These are phyloP conservation scores for Salix udensis DNA, from an alignment of 345 rosid species.

Conservation along the genomic window DNA sequence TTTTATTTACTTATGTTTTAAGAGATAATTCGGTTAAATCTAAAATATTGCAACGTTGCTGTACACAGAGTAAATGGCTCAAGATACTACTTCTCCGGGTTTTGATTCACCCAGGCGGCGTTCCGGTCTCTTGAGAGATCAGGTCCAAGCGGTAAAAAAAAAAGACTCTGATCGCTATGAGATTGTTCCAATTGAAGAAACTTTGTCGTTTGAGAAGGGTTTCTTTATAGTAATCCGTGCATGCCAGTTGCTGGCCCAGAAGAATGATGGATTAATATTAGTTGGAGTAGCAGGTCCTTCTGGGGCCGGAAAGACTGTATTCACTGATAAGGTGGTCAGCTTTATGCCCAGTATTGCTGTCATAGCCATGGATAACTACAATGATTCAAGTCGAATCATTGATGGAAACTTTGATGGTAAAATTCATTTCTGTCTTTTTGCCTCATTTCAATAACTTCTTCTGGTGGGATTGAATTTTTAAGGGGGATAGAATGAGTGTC, in stretches of 20 bases:
- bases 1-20: no score
- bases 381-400: constrained; percentile 77
- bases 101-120: constrained; percentile 76
- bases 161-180: constrained; percentile 74
- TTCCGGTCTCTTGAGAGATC: constrained; percentile 80
- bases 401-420: constrained; percentile 99
- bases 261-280: constrained; percentile 80
- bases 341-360: constrained; percentile 96
- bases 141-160: constrained; percentile 72
- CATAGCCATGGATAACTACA: constrained; percentile 89
- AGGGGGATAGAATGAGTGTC: not conserved
- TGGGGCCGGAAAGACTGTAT: constrained; percentile 96
- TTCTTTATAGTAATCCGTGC: constrained; percentile 88
- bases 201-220: constrained; percentile 87
- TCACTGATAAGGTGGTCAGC: constrained; percentile 84
- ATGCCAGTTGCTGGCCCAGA: constrained; percentile 83
- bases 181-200: constrained; percentile 70
- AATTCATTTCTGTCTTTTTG: not conserved
- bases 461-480: not conserved
- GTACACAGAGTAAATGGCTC: constrained; percentile 45
- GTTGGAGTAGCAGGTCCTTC: constrained; percentile 98
- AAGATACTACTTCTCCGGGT: constrained; percentile 41
- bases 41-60: not conserved
- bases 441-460: not conserved
- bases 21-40: no score